Base-by-base conservation (phyloP, 2,329 filamentous ascomycete genomes). In the Lecanicillium sp. region DNA sequence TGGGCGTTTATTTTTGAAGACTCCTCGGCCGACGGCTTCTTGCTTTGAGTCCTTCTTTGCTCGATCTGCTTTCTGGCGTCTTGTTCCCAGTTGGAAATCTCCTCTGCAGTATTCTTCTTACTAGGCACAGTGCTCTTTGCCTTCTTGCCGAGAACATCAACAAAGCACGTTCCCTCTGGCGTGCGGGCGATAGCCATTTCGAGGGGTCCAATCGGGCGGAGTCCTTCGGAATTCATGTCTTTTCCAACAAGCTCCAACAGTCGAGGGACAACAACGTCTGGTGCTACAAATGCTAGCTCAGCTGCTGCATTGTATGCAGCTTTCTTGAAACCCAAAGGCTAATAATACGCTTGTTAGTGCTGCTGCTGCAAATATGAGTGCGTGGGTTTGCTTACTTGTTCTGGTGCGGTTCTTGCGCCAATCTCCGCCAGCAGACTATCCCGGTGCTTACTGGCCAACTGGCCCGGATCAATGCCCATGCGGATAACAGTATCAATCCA, bases 31-130 rank as follows among this genome's bases (percentile, higher is more conserved):
- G 88, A 93, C 9, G 97, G 79, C 67, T 96, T 98, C 70, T 90
- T 91, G 58, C 89, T 82, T 51, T 87, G 81, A 1, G 91, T 91
- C 65, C 91, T 95, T 72, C 97, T 98, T 62, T 87, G 78, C n/a
- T 90, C 90, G 33, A 98, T 69, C 58, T 96, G 89, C 32, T 81
- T 77, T 49, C 90, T 78, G 7, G 98, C 75, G 54, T 98, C 93
- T 63, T 91, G 86, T 66, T 98, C 93, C 93, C 94, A 98, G 66
- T 95, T 96, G 33, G 96, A 68, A 1, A 89, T 94, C 58, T 98
- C 89, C 58, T 96, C 95, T 62, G 97, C 93, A 64, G 95, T 96
- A 41, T 81, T 84, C 59, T 89, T 95, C 69, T 95, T 97, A 67
- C 90, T 85, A 3, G 89, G 82, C 2, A 85, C 70, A 30, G 75